Conservation (phyloP, 805 yeast genomes). For the Ogataea siamensis region DNA sequence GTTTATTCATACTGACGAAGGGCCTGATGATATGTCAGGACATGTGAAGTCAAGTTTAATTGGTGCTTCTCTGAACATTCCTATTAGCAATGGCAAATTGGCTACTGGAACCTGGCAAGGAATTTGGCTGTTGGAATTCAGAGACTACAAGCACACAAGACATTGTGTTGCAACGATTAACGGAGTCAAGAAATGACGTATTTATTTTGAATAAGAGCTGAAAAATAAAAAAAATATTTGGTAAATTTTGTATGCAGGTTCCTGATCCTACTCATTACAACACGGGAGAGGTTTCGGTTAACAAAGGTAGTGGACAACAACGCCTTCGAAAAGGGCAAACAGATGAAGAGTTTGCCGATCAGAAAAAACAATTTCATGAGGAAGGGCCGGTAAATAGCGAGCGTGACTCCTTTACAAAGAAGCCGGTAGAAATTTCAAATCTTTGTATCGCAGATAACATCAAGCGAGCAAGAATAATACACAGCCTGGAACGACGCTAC, state of each 20-base stretch:
- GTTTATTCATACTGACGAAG: constrained; percentile 71
- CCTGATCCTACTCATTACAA: constrained; percentile 22
- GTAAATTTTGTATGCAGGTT: constrained; percentile 1
- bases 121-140: constrained; percentile 70
- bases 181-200: constrained; percentile 42
- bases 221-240: not conserved
- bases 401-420: constrained; percentile 37
- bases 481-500: constrained; percentile 63
- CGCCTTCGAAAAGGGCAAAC: constrained; percentile 67
- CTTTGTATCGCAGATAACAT: constrained; percentile 44
- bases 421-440: constrained; percentile 4
- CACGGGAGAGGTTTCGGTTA: constrained; percentile 43
- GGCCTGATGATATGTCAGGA: constrained; percentile 83
- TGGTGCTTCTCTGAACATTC: constrained; percentile 65
- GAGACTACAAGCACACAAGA: constrained; percentile 61
- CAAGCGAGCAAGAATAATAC: constrained; percentile 53
- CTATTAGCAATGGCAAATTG: constrained; percentile 64
- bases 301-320: constrained; percentile 44
- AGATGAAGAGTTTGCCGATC: constrained; percentile 57
- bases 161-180: constrained; percentile 70
- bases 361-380: constrained; percentile 46
- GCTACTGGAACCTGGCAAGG: constrained; percentile 89
- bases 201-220: constrained; percentile 1
- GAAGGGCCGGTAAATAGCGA: constrained; percentile 61
- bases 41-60: constrained; percentile 63